Evolutionary conservation across 345 rosid genomes (phyloP).

Genomic region (Limnanthes douglasii): DNA sequence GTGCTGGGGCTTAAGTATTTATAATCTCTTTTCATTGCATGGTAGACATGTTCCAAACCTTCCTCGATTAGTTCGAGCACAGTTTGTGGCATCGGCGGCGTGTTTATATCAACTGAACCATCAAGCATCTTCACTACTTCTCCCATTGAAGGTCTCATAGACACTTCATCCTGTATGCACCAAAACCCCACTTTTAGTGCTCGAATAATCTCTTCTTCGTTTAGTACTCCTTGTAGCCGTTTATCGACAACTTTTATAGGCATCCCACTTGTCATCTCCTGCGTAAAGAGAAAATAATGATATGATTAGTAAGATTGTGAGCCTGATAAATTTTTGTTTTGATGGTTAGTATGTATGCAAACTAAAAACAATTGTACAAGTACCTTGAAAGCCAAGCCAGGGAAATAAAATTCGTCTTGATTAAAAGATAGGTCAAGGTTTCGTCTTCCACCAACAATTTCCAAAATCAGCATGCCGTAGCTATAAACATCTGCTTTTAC

Average conservation of each 20-base stretch:
- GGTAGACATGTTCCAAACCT: constrained; percentile 71
- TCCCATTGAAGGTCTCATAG: constrained; percentile 58
- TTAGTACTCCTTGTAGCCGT: constrained; percentile 26
- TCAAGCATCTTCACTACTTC: constrained; percentile 63
- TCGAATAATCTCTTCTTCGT: constrained; percentile 37
- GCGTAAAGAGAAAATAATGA: neutral
- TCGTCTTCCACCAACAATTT: constrained; percentile 61
- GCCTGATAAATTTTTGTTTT: no score
- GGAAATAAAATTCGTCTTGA: constrained; percentile 59
- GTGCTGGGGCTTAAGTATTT: constrained; percentile 44
- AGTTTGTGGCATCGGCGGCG: constrained; percentile 78
- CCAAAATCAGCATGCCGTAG: constrained; percentile 68
- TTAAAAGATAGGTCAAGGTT: constrained; percentile 52
- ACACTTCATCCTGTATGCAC: constrained; percentile 62
- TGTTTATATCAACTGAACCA: constrained; percentile 26
- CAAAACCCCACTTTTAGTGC: constrained; percentile 54
- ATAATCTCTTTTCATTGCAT: constrained; percentile 68
- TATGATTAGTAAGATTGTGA: neutral
- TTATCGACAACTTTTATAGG: constrained; percentile 36
- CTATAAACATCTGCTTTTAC: constrained; percentile 83
- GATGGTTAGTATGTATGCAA: no score
- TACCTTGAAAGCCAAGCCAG: constrained; percentile 88
- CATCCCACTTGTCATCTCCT: constrained; percentile 36
- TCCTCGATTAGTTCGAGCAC: constrained; percentile 68
- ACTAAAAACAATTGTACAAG: neutral